Base-by-base conservation (phyloP, 2,329 filamentous ascomycete genomes). In the Sporothrix phasma region DNA sequence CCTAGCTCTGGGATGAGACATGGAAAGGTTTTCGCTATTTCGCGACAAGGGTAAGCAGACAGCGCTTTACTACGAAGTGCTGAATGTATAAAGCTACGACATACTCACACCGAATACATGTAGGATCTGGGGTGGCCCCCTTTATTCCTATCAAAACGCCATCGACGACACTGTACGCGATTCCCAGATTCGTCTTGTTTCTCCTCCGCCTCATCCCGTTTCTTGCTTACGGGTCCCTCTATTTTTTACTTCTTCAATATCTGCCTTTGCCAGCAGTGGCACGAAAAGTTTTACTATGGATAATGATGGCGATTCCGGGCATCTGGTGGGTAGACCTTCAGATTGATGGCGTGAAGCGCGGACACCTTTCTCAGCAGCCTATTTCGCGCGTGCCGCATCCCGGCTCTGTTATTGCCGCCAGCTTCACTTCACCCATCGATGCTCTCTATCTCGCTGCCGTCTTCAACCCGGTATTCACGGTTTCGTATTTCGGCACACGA, bases 311-410 rank as follows among this genome's bases (percentile, higher is more conserved):
- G 43, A 88, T 96, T 65, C 91, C 92, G 0, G 93, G 94, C 31
- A 90, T 99, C 65, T 97, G 92, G 92, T 97, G 93, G 93, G 88
- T 97, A 64, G 94, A 99, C 76, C 80, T 99, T n/a, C 93, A 97
- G 75, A 90, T 99, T 69, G 94, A 99, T 74, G 93, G 93, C 65
- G 94, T 99, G 62, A 92, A 90, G 76, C 90, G 92, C 77, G 94
- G 94, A 77, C 92, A 88, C 29, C 80, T 96, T 37, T 87, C 88
- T 54, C 87, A 88, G 71, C 87, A 92, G 70, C 86, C 88, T 45
- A 78, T 81, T 64, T 80, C 86, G 66, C 85, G 90, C 46, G 84
- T 97, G 19, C 94, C 94, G 1, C 84, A 88, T 64, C 84, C 88
- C 4, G 86, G 89, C 54, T 89, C 88, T 64, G 81, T 99, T 69